Percentiles rank a stretch among this genome's conserved stretches.
Conservation (phyloP, 2,329 filamentous ascomycete genomes). For the Fusarium camptoceras region DNA sequence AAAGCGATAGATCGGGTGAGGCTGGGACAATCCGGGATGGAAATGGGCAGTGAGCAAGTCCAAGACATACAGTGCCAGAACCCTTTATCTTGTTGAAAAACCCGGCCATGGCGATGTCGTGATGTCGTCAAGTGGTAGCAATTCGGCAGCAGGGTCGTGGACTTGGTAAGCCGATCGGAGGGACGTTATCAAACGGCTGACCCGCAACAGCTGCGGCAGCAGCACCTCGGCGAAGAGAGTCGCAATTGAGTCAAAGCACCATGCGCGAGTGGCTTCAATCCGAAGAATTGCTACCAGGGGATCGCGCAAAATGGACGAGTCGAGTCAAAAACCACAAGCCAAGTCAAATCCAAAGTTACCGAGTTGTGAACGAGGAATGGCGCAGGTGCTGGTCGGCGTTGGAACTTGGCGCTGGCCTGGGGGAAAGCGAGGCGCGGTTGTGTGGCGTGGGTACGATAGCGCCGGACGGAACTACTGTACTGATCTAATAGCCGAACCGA, state of each 20-base stretch:
- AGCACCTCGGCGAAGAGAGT: slow-evolving; percentile 48
- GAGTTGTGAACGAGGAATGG: slow-evolving; percentile 33
- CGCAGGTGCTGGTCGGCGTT: slow-evolving; percentile 22
- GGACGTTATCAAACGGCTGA: slow-evolving; percentile 43
- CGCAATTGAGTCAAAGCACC: slow-evolving; percentile 40
- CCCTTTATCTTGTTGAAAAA: slow-evolving; percentile 71
- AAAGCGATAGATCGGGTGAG: slow-evolving; percentile 41
- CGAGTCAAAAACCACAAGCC: slow-evolving; percentile 1
- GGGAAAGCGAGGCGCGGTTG: slow-evolving; percentile 39
- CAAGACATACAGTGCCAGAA: slow-evolving; percentile 63
- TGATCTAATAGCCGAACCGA: slow-evolving; percentile 31
- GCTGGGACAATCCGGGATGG: slow-evolving; percentile 9
- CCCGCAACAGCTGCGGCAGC: slow-evolving; percentile 52
- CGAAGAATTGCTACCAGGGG: slow-evolving; percentile 6
- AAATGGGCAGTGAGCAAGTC: slow-evolving; percentile 9
- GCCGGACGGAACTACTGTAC: slow-evolving; percentile 35
- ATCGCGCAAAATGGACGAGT: slow-evolving; percentile 11
- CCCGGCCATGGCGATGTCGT: slow-evolving; percentile 61
- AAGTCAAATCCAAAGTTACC: slow-evolving; percentile 31
- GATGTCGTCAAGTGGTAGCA: slow-evolving; percentile 32
- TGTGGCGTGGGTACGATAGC: slow-evolving; percentile 45
- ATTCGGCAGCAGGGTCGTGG: slow-evolving; percentile 25
- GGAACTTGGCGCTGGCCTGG: slow-evolving; percentile 21
- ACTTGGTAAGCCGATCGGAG: slow-evolving; percentile 40
- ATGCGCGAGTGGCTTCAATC: slow-evolving; percentile 43